Evolutionary conservation across 1,284 basidiomycete species (phyloP).

Genomic region (Leccinum huronense): DNA sequence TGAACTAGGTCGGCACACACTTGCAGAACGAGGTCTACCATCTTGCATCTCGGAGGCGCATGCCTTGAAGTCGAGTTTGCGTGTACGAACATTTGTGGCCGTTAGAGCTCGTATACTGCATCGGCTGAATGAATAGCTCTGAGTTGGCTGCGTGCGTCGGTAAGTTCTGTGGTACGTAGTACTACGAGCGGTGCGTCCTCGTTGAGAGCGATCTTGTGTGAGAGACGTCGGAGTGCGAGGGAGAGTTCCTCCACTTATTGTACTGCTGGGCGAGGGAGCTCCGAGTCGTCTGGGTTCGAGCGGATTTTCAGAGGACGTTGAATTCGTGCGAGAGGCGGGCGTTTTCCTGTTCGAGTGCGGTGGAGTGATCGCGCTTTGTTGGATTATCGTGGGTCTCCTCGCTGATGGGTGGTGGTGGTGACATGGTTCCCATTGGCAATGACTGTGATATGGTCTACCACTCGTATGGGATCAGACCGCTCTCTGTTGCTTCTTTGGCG

Average conservation of each 20-base stretch:
- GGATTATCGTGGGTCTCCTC: no score
- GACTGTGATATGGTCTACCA: slow-evolving; percentile 45
- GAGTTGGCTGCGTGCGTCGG: slow-evolving; percentile 43
- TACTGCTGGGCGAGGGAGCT: slow-evolving; percentile 43
- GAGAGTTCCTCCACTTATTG: slow-evolving; percentile 60
- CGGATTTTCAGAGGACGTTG: slow-evolving; percentile 40
- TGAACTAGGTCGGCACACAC: slow-evolving; percentile 73
- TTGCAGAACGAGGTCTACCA: slow-evolving; percentile 61
- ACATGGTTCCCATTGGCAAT: slow-evolving; percentile 74
- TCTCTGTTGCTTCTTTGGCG: slow-evolving; percentile 59
- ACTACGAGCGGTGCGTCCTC: slow-evolving; percentile 48
- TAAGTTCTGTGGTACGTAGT: slow-evolving; percentile 48
- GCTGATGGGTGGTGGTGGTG: no score
- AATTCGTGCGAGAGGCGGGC: slow-evolving; percentile 52
- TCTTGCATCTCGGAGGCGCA: slow-evolving; percentile 44
- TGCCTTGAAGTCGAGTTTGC: slow-evolving; percentile 44
- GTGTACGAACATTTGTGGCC: slow-evolving; percentile 45
- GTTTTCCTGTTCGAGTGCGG: slow-evolving; percentile 57
- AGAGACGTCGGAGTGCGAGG: slow-evolving; percentile 61
- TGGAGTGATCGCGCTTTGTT: slow-evolving; percentile 41
- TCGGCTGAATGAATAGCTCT: slow-evolving; percentile 47
- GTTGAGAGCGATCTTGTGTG: slow-evolving; percentile 60
- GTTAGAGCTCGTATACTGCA: slow-evolving; percentile 55
- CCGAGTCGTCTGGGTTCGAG: slow-evolving; percentile 41
- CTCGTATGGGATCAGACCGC: slow-evolving; percentile 19